Conservation (phyloP, 768 basidiomycete species). For the Tephrocybe sp. region DNA sequence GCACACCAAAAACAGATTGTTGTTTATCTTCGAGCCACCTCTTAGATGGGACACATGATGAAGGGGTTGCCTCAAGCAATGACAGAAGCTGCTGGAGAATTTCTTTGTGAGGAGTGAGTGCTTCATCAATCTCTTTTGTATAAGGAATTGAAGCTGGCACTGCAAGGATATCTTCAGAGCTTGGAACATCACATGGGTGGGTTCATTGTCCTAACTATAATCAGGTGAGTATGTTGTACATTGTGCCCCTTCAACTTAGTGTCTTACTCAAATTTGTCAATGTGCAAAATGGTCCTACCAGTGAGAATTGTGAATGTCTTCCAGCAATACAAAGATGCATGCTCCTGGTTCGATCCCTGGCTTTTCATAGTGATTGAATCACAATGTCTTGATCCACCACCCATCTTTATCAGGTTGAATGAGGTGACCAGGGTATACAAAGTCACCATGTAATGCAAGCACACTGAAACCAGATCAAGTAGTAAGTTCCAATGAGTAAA, state of each 20-base stretch:
- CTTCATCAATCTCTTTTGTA: not conserved
- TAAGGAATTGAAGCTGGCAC: not conserved
- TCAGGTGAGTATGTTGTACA: too few species aligned
- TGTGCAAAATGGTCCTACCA: not conserved
- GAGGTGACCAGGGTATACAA: slow-evolving; percentile 1
- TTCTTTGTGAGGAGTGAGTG: not conserved
- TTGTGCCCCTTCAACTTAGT: too few species aligned
- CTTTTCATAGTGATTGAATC: not conserved
- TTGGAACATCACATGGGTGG: not conserved
- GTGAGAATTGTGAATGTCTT: not conserved
- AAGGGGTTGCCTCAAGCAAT: not conserved
- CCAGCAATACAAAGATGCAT: not conserved
- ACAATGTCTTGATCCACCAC: not conserved
- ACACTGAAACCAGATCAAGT: too few species aligned
- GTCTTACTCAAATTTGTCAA: slow-evolving; percentile 1
- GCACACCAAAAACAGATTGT: too few species aligned
- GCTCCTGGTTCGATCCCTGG: not conserved
- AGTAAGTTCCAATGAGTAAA: too few species aligned
- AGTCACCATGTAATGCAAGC: not conserved
- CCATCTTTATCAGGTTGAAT: not conserved
- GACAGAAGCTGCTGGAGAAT: not conserved
- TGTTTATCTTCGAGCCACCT: not conserved
- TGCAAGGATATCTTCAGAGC: slow-evolving; percentile 1
- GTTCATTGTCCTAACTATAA: slow-evolving; percentile 7
- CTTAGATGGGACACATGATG: not conserved